These are phyloP conservation scores for Hygrophoropsis aurantiaca DNA, from an alignment of 768 basidiomycete genomes.

Conservation along the genomic window DNA sequence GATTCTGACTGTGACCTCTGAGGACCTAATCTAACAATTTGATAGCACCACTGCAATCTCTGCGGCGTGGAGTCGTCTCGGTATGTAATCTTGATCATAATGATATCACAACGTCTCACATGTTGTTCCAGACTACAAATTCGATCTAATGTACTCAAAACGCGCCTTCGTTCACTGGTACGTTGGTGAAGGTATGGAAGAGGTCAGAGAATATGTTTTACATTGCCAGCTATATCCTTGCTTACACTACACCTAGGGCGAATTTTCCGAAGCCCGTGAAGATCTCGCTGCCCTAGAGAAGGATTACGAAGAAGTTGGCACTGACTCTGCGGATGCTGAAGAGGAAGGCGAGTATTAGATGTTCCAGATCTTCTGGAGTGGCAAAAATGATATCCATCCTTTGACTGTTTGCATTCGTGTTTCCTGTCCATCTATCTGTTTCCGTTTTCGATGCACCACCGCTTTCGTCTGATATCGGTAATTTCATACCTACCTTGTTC, in stretches of 20 bases:
- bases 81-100: slow-evolving; percentile 31
- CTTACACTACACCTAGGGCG: slow-evolving; percentile 51
- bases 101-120: slow-evolving; percentile 7
- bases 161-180: slow-evolving; percentile 94
- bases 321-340: slow-evolving; percentile 72
- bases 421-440: slow-evolving; percentile 4
- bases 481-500: neutral
- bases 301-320: slow-evolving; percentile 89
- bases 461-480: neutral
- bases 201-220: slow-evolving; percentile 44
- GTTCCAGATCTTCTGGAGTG: neutral
- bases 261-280: slow-evolving; percentile 97
- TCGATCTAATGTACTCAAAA: slow-evolving; percentile 97
- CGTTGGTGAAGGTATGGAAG: slow-evolving; percentile 99
- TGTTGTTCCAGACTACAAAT: slow-evolving; percentile 77
- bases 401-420: neutral
- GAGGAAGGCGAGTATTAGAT: slow-evolving; percentile 59
- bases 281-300: slow-evolving; percentile 97
- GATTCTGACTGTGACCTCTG: slow-evolving; percentile 15
- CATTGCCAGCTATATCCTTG: neutral
- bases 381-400: neutral
- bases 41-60: slow-evolving; percentile 88
- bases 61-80: slow-evolving; percentile 88
- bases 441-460: neutral
- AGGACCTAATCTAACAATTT: neutral